Evolutionary conservation across 1,284 basidiomycete genomes (phyloP), one percentile per base, ranked within the genome.

Genomic region (Ganoderma sp.): DNA sequence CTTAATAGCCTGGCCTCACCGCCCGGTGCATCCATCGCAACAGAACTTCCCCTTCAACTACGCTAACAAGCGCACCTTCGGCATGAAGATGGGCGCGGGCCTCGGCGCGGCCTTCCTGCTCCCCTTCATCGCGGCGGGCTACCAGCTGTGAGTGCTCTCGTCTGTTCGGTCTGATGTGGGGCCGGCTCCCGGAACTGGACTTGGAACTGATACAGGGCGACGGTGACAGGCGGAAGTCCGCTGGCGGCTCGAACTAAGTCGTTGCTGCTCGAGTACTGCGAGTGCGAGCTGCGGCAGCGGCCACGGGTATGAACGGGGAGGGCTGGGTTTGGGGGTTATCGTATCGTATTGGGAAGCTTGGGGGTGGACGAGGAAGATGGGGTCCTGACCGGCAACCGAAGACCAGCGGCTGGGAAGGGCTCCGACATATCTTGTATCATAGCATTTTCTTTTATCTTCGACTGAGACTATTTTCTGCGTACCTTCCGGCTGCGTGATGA

Each of bases 21-120:
- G 41, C 41, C 45, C 57, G 34, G 42, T 43, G 19, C 48, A 28
- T 43, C 19, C n/a, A 6, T n/a, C 50, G 48, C 57, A 7, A 10
- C 69, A 76, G 76, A 75, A 76, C 75, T 72, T 79, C 67, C 78
- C 78, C 28, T 79, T 79, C 74, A 63, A 63, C 22, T 79, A 76
- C 70, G 64, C 52, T 22, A 73, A 76, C 74, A 68, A 67, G 63
- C 59, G 64, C 34, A 64, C 72, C 54, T 78, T 79, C 61, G 74
- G 72, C 2, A 52, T 72, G 39, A 77, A 77, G 70, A 74, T 73
- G 67, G 54, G 64, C 39, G 65, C 64, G 15, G 71, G 74, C 58
- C 58, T 71, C 50, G 60, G 58, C 32, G 71, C 71, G 19, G 69
- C 74, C 32, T 77, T 79, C 73, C 63, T 71, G 17, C 64, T 79